These are phyloP conservation scores for Sutorius eximius DNA, from an alignment of 1,284 basidiomycete genomes.

Conservation along the genomic window DNA sequence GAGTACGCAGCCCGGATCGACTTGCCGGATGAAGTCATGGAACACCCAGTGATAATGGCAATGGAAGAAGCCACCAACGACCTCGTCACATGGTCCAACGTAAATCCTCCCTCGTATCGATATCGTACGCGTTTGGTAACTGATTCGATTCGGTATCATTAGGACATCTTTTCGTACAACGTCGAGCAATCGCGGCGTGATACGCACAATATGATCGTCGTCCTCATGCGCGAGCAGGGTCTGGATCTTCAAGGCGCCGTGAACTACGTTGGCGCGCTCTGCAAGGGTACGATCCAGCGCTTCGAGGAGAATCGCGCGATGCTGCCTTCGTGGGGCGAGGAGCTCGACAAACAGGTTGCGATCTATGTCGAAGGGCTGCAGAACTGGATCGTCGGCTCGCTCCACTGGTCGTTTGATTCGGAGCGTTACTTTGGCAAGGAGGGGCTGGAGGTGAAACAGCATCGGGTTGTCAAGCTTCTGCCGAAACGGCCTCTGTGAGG, in stretches of 20 bases:
- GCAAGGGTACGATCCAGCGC: constrained; percentile 46
- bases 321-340: constrained; percentile 54
- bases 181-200: constrained; percentile 58
- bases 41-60: constrained; percentile 50
- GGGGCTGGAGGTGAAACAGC: constrained; percentile 47
- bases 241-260: constrained; percentile 51
- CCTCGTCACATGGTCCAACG: constrained; percentile 61
- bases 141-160: constrained; percentile 5
- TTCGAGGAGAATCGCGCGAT: constrained; percentile 45
- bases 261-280: constrained; percentile 53
- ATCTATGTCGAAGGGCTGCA: constrained; percentile 52
- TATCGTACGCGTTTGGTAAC: background rate
- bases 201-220: constrained; percentile 59
- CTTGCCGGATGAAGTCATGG: constrained; percentile 53
- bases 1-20: constrained; percentile 58
- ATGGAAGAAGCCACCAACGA: constrained; percentile 57
- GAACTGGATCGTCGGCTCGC: constrained; percentile 58
- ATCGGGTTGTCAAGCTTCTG: constrained; percentile 46
- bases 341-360: constrained; percentile 49
- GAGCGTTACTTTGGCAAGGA: constrained; percentile 54
- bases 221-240: constrained; percentile 54
- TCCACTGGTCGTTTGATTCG: constrained; percentile 61
- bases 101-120: constrained; percentile 28
- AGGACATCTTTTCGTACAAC: constrained; percentile 67
- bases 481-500: constrained; percentile 30